These are phyloP conservation scores for Fusarium sambucinum DNA, from an alignment of 2,329 filamentous ascomycete genomes.

Conservation along the genomic window DNA sequence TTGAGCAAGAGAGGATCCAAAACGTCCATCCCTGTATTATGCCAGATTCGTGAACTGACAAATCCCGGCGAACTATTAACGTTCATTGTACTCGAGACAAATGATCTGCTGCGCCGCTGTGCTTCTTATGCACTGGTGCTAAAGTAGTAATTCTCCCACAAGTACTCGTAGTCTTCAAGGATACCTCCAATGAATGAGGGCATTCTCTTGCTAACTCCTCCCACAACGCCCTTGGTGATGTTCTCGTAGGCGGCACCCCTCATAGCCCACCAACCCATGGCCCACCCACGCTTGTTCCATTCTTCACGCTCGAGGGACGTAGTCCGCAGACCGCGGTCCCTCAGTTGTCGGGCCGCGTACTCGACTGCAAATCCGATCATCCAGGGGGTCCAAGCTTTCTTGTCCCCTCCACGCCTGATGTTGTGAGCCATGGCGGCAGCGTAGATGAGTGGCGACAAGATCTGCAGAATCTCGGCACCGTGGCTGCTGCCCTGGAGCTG, in stretches of 20 bases:
- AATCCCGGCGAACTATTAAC: slow-evolving; percentile 3
- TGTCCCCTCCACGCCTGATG: slow-evolving; percentile 62
- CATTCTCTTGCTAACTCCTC: slow-evolving; percentile 79
- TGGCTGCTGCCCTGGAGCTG: slow-evolving; percentile 79
- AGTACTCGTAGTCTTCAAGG: slow-evolving; percentile 94
- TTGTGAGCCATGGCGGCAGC: slow-evolving; percentile 82
- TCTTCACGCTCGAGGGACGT: slow-evolving; percentile 92
- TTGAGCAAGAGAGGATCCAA: slow-evolving; percentile 5
- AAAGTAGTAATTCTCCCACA: slow-evolving; percentile 99
- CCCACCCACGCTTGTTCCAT: slow-evolving; percentile 87
- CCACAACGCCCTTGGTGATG: slow-evolving; percentile 81
- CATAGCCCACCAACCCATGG: slow-evolving; percentile 95
- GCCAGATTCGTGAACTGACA: slow-evolving; percentile 25
- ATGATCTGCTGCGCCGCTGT: neutral
- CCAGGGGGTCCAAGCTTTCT: slow-evolving; percentile 92
- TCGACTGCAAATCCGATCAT: slow-evolving; percentile 86
- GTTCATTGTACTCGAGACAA: slow-evolving; percentile 23
- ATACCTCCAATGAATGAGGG: slow-evolving; percentile 86
- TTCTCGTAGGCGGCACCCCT: slow-evolving; percentile 97
- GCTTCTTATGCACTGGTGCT: slow-evolving; percentile 62
- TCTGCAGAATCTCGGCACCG: slow-evolving; percentile 90
- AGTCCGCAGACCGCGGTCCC: slow-evolving; percentile 79
- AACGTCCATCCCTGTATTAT: slow-evolving; percentile 1
- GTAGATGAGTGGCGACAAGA: slow-evolving; percentile 88
- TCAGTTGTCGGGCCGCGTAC: slow-evolving; percentile 86